phyloP scores from a whole-genome alignment of 331 rosid species.

The Phaseolus coccineus region DNA sequence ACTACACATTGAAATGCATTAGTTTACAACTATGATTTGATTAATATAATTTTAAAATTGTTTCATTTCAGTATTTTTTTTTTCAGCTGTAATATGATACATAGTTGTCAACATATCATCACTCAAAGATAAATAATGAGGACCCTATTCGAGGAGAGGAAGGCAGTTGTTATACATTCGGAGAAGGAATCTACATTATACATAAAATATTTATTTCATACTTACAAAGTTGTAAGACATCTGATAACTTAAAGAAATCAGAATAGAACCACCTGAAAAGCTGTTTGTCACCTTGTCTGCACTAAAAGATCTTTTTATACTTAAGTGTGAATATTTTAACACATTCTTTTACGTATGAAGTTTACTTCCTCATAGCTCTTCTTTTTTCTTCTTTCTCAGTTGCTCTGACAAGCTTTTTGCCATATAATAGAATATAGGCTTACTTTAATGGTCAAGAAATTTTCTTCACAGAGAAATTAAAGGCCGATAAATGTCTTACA shows the following conservation, averaged over 20 bases:
- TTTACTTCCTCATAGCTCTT: slow-evolving; percentile 32
- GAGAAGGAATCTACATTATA: background rate
- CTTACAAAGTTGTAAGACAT: slow-evolving; percentile 47
- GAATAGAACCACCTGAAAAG: slow-evolving; percentile 53
- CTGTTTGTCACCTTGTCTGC: slow-evolving; percentile 52
- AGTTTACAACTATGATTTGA: too few species aligned
- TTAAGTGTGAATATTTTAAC: slow-evolving; percentile 30
- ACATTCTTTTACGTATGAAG: slow-evolving; percentile 31
- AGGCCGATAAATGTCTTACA: slow-evolving; percentile 40
- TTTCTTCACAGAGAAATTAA: slow-evolving; percentile 26
- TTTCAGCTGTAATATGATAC: too few species aligned
- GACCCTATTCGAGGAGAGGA: background rate
- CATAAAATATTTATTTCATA: slow-evolving; percentile 29
- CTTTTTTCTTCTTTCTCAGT: slow-evolving; percentile 6
- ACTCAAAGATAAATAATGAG: background rate
- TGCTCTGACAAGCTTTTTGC: slow-evolving; percentile 32
- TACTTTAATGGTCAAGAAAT: slow-evolving; percentile 39
- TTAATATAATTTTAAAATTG: too few species aligned
- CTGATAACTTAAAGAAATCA: slow-evolving; percentile 41
- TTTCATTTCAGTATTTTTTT: too few species aligned
- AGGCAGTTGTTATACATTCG: background rate
- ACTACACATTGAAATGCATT: too few species aligned
- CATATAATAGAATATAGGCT: slow-evolving; percentile 35
- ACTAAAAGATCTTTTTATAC: slow-evolving; percentile 39
- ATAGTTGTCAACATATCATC: too few species aligned